These are phyloP conservation scores for Spergularia azorica DNA, from an alignment of 179 eudicot species.

Conservation along the genomic window DNA sequence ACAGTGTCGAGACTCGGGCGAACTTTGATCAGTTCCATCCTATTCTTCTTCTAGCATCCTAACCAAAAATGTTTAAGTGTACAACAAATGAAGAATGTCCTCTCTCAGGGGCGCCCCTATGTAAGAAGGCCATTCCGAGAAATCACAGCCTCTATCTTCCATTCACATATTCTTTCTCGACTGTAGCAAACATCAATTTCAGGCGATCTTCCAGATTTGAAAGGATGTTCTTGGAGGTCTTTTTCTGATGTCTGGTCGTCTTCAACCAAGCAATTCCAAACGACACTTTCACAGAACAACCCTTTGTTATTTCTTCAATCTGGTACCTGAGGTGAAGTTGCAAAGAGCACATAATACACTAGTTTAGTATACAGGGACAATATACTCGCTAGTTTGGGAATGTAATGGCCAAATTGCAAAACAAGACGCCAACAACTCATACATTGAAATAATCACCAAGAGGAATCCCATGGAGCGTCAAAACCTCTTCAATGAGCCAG, in stretches of 20 bases:
- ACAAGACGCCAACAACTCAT: slow-evolving; percentile 26
- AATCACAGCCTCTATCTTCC: slow-evolving; percentile 33
- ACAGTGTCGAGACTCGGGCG: background rate
- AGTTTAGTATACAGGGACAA: slow-evolving; percentile 6
- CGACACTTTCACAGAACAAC: slow-evolving; percentile 64
- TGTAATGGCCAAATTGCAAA: background rate
- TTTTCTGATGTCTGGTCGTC: slow-evolving; percentile 67
- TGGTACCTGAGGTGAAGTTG: slow-evolving; percentile 86
- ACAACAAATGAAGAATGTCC: slow-evolving; percentile 16
- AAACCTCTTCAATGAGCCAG: slow-evolving; percentile 88
- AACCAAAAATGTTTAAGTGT: slow-evolving; percentile 7
- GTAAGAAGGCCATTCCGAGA: background rate
- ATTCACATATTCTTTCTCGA: slow-evolving; percentile 72
- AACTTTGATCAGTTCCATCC: slow-evolving; percentile 8
- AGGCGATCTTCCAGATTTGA: slow-evolving; percentile 66
- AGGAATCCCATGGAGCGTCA: slow-evolving; percentile 93
- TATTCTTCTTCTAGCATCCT: background rate
- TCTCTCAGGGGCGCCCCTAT: slow-evolving; percentile 3
- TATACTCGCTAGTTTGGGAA: background rate
- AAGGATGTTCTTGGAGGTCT: slow-evolving; percentile 67
- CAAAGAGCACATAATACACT: slow-evolving; percentile 22
- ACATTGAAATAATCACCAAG: slow-evolving; percentile 82
- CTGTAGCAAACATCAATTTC: slow-evolving; percentile 58
- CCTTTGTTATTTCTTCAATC: slow-evolving; percentile 66
- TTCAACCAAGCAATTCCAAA: slow-evolving; percentile 87